A percentile compares a stretch with the other conserved stretches of the same genome.
Evolutionary conservation across 2,329 filamentous ascomycete genomes (phyloP).

Genomic region (Saccharata proteae): DNA sequence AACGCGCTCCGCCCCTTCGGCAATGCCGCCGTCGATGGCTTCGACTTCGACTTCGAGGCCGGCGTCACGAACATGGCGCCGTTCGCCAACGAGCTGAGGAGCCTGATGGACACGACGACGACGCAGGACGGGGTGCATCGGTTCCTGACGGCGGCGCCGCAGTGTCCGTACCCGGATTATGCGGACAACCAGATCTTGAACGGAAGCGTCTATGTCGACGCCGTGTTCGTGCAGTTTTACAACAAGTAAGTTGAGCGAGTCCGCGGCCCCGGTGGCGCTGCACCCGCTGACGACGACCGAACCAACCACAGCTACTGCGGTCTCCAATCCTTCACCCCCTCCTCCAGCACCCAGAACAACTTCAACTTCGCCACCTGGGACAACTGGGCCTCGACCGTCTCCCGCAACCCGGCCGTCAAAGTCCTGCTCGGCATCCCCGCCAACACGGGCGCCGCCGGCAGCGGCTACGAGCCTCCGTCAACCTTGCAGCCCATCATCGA

Average conservation of each 20-base stretch:
- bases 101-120: conserved; percentile 39
- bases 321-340: conserved; percentile 37
- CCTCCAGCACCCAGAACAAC: conserved; percentile 34
- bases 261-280: too few relatives aligned
- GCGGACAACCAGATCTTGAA: conserved; percentile 45
- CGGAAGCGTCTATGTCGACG: conserved; percentile 41
- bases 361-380: conserved; percentile 57
- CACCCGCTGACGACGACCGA: too few relatives aligned
- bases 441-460: conserved; percentile 38
- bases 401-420: conserved; percentile 48
- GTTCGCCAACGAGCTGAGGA: conserved; percentile 48
- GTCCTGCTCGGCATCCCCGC: conserved; percentile 51
- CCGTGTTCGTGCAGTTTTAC: conserved; percentile 54
- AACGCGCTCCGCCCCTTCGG: conserved; percentile 52
- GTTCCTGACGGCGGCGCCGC: conserved; percentile 54
- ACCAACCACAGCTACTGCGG: too few relatives aligned
- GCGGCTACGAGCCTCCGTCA: conserved; percentile 41
- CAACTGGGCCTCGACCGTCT: conserved; percentile 47
- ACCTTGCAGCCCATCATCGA: conserved; percentile 39
- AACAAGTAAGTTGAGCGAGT: too few relatives aligned
- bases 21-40: conserved; percentile 54
- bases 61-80: conserved; percentile 45
- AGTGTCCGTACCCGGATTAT: conserved; percentile 54
- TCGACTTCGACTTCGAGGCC: conserved; percentile 65
- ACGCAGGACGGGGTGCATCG: conserved; percentile 34